Conservation (phyloP, 192 early-diverging fungal species). For the Fimicolochytrium jonesii region DNA sequence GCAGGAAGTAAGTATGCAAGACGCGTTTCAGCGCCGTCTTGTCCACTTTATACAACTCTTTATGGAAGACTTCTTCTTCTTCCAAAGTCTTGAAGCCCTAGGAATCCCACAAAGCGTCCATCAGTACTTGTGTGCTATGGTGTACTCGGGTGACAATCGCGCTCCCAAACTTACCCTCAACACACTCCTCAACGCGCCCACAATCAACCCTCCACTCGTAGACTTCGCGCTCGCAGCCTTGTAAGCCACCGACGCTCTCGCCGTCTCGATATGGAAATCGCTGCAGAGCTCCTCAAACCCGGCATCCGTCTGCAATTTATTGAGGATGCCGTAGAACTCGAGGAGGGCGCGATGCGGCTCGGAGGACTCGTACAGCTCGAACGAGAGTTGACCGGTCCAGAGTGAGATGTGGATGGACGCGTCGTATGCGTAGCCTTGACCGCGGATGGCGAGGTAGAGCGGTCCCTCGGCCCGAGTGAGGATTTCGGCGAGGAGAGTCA, state of each 20-base stretch:
- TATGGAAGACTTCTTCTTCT: conserved; percentile 39
- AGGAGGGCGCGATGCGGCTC: conserved; percentile 41
- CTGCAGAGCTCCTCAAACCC: conserved; percentile 43
- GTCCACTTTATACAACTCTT: conserved; percentile 48
- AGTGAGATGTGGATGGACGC: conserved; percentile 48
- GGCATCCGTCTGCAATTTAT: conserved; percentile 32
- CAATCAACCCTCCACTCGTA: conserved; percentile 39
- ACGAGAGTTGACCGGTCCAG: conserved; percentile 55
- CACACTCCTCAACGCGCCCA: conserved; percentile 24
- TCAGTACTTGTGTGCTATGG: not conserved
- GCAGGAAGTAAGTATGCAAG: conserved; percentile 51
- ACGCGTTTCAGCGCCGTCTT: conserved; percentile 48
- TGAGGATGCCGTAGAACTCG: conserved; percentile 44
- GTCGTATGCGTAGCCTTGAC: conserved; percentile 70
- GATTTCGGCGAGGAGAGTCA: conserved; percentile 62
- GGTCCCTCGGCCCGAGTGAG: conserved; percentile 72
- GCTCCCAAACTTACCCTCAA: conserved; percentile 30
- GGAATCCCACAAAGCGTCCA: conserved; percentile 15
- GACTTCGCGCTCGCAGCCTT: conserved; percentile 23
- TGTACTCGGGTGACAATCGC: not conserved
- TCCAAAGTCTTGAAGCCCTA: conserved; percentile 55
- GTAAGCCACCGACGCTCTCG: conserved; percentile 43
- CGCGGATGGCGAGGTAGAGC: conserved; percentile 70
- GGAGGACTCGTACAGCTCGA: conserved; percentile 43
- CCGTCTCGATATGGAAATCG: conserved; percentile 50